Percentiles rank a stretch among this genome's conserved stretches.
Conservation (phyloP, 345 rosid species). For the Erodium maritimum region DNA sequence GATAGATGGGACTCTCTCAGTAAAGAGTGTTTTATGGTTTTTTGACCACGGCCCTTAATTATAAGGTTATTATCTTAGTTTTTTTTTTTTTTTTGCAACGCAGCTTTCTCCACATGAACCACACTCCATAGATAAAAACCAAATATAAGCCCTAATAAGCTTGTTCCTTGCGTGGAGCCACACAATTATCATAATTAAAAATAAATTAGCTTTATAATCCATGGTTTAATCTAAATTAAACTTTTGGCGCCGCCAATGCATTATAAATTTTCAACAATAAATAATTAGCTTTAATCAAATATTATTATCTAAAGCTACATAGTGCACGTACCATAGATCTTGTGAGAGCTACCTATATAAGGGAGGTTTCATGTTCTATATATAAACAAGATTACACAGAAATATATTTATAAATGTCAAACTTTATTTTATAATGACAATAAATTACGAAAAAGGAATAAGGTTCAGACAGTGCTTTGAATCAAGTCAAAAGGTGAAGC, state of each 20-base stretch:
- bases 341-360: neutral
- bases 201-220: neutral
- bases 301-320: neutral
- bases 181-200: neutral
- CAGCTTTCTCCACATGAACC: neutral
- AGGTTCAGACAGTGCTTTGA: neutral
- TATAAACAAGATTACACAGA: neutral
- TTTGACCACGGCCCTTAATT: too few species aligned
- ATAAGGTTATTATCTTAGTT: too few species aligned
- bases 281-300: neutral
- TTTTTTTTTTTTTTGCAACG: neutral
- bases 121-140: neutral
- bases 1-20: too few species aligned
- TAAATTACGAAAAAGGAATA: too few species aligned
- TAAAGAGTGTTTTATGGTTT: too few species aligned
- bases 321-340: neutral
- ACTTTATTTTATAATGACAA: neutral
- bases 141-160: neutral
- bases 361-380: neutral
- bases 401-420: too few species aligned
- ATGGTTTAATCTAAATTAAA: neutral
- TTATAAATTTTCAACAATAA: too few species aligned
- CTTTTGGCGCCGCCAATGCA: neutral
- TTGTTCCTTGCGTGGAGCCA: neutral
- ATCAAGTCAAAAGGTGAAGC: neutral